Base-by-base conservation (phyloP, 441 rosid species). In the Jatropha multifida region DNA sequence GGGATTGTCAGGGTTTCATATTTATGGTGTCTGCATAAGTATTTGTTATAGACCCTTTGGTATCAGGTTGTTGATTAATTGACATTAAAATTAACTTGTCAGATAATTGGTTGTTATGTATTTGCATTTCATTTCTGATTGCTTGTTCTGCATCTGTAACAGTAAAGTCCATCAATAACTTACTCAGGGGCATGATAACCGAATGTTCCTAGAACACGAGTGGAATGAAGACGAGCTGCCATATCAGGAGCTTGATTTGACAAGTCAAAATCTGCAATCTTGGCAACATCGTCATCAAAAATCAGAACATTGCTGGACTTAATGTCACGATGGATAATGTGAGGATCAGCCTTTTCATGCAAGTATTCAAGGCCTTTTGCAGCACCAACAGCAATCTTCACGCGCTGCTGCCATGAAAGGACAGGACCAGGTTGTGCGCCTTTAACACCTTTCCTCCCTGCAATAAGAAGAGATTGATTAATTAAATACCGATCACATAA, bases 101-200 rank as follows among this genome's bases (percentile, higher is more conserved):
- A 26, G 46, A 27, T 1, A 13, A n/a, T 23, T 26, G 20, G 41
- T 55, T 15, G 2, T 10, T 74, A 14, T 26, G 46, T 26, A n/a
- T 12, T 14, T 51, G 76, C 37, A n/a, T 41, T 65, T 17, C 7
- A 0, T 70, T 70, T 32, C 64, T 70, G 11, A 5, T 7, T 13
- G 40, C 62, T 56, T 40, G 37, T 40, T 70, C 52, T 13, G 18
- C 5, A 70, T 42, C 40, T 37, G 65, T 18, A 40, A 23, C 48
- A 51, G 63, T 52, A 44, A 73, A 76, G 71, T 72, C 48, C 41
- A 74, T n/a, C 23, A 76, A 44, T 60, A 68, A 79, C 98, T 91
- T 90, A 96, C 99, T 96, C 99, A 72, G 99, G 98, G 66, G 98
- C 99, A 73, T 96, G 99, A 81, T 96, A 96, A 76, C 99, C 99